A percentile compares a stretch with the other conserved stretches of the same genome.
These are phyloP conservation scores for Aspergillus aculeatinus DNA, from an alignment of 2,329 filamentous ascomycete genomes.

Conservation along the genomic window DNA sequence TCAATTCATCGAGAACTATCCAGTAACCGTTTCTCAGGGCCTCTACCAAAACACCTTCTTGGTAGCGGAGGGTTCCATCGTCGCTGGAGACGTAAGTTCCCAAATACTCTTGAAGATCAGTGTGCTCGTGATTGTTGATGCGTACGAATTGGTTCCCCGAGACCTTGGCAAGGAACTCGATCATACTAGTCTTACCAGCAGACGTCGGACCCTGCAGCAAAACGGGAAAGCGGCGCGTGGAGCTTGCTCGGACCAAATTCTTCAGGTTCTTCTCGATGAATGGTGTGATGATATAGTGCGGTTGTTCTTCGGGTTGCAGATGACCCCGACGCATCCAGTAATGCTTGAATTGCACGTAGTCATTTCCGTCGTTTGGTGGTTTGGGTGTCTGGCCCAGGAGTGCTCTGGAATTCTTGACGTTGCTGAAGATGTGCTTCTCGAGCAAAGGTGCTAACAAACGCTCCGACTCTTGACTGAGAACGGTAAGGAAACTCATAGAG, in stretches of 20 bases:
- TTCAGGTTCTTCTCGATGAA: constrained; percentile 94
- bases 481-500: constrained; percentile 94
- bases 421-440: constrained; percentile 73
- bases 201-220: constrained; percentile 96
- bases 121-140: constrained; percentile 99
- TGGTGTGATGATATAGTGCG: constrained; percentile 93
- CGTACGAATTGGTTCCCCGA: constrained; percentile 96
- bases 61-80: constrained; percentile 82
- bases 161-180: constrained; percentile 94
- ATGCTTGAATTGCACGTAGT: constrained; percentile 82
- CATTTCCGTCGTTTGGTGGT: constrained; percentile 70
- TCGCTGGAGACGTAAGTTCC: constrained; percentile 87
- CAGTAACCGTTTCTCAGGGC: constrained; percentile 91
- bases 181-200: constrained; percentile 98
- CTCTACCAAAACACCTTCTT: constrained; percentile 90
- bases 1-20: constrained; percentile 97
- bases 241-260: constrained; percentile 90
- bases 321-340: constrained; percentile 86
- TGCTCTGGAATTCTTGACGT: constrained; percentile 66
- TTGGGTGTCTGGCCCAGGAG: constrained; percentile 76
- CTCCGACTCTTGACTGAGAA: constrained; percentile 80
- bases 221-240: constrained; percentile 87
- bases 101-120: constrained; percentile 94
- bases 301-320: constrained; percentile 65
- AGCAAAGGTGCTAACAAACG: constrained; percentile 75